A percentile compares a stretch with the other conserved stretches of the same genome.
phyloP scores from a whole-genome alignment of 257 asterid species.

The Anisodus acutangulus region DNA sequence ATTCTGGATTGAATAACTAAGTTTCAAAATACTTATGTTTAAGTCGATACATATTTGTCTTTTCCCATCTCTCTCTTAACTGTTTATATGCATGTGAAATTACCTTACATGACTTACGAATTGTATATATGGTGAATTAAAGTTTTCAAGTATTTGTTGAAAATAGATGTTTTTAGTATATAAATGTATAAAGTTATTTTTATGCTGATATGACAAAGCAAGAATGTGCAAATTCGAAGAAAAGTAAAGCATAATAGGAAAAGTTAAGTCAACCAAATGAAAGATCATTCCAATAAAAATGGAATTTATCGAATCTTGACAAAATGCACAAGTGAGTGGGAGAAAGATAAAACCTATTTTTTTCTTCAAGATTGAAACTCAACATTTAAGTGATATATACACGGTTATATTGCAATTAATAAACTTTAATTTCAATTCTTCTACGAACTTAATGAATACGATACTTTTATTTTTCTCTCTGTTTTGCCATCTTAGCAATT shows the following conservation, averaged over 20 bases:
- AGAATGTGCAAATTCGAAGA: background rate
- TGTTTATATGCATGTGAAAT: background rate
- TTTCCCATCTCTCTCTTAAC: background rate
- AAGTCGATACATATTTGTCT: background rate
- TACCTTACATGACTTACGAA: background rate
- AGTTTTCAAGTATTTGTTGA: background rate
- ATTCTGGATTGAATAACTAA: background rate
- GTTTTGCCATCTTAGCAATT: background rate
- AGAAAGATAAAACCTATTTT: background rate
- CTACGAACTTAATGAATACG: background rate
- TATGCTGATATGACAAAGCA: constrained; percentile 20
- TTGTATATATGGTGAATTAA: background rate
- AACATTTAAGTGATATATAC: background rate
- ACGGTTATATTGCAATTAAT: background rate
- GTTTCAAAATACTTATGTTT: too few species aligned
- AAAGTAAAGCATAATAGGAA: background rate
- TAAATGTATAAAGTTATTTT: background rate
- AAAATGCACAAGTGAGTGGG: background rate
- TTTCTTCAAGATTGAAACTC: background rate
- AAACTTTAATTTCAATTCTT: background rate
- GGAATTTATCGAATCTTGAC: background rate
- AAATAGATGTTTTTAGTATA: background rate
- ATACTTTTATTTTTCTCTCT: too few species aligned
- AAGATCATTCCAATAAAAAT: background rate
- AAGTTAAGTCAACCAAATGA: background rate